These are phyloP conservation scores for Venturia aucupariae DNA, from an alignment of 2,329 filamentous ascomycete species.

Conservation along the genomic window DNA sequence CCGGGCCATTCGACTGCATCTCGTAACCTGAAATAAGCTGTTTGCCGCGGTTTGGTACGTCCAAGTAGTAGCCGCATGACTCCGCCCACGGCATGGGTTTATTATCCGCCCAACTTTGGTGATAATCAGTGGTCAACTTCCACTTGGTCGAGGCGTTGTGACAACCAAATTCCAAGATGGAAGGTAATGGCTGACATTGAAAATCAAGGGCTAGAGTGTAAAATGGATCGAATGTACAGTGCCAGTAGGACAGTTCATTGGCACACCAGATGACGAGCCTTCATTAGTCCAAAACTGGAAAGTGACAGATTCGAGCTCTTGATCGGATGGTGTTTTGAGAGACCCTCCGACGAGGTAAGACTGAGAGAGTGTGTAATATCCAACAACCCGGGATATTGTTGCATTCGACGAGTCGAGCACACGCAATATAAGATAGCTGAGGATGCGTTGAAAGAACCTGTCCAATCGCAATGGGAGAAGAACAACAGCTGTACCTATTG, in stretches of 20 bases:
- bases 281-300: background rate
- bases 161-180: too few relatives aligned
- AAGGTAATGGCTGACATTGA: too few relatives aligned
- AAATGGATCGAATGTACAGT: constrained; percentile 10
- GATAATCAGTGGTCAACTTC: too few relatives aligned
- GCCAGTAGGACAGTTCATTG: constrained; percentile 13
- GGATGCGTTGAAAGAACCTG: constrained; percentile 14
- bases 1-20: too few relatives aligned
- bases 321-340: background rate
- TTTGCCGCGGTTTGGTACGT: too few relatives aligned
- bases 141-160: too few relatives aligned
- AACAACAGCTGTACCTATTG: constrained; percentile 14
- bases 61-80: too few relatives aligned
- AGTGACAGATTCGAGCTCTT: background rate
- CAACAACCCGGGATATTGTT: background rate
- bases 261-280: background rate
- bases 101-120: too few relatives aligned
- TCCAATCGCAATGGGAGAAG: constrained; percentile 12
- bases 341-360: background rate
- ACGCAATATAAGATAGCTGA: constrained; percentile 2
- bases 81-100: too few relatives aligned
- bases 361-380: background rate
- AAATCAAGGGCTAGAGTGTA: too few relatives aligned
- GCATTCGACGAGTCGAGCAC: background rate
- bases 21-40: too few relatives aligned